Base-by-base conservation (phyloP, 2,329 filamentous ascomycete genomes). In the Capronia americana region DNA sequence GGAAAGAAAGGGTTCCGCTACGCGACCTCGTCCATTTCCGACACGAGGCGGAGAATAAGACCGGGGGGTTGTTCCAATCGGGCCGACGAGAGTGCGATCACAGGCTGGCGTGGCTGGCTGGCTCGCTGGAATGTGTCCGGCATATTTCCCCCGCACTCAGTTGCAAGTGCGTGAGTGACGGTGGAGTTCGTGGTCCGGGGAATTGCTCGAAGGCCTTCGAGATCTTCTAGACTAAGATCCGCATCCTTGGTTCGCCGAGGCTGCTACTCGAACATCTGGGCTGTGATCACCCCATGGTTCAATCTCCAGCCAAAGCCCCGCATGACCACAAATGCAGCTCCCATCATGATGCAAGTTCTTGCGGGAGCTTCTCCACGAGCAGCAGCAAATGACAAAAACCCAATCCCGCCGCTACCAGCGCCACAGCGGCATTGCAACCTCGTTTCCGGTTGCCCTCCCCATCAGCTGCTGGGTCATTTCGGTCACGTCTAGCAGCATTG, bases 331-430 rank as follows among this genome's bases (percentile, higher is more conserved):
- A 48, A 12, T 28, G 23, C 48, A 51, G 20, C 23, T 58, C 20
- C 20, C 56, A 24, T 17, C 38, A 58, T 26, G 20, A 28, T 20
- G 34, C 34, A 14, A 26, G 7, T 44, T n/a, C 14, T 44, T n/a
- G 17, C 38, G 38, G 38, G 38, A 8, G 17, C n/a, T 44, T 44
- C 38, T 44, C 38, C 38, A 8, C 10, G 26, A 58, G 3, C 24
- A 24, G 38, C 56, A 58, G 24, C 56, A 28, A 58, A 58, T 58
- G 23, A 48, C 12, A 58, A 20, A 17, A 26, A 2, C 34, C 12
- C 56, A 58, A 58, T 30, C 32, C 56, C 56, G 56, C 56, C 56
- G 26, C 41, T 58, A 44, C 44, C 34, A n/a, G 56, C 38, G 30
- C 32, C 55, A 26, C 56, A 12, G 34, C 56, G 38, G 38, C 7